A percentile compares a stretch with the other conserved stretches of the same genome.
Conservation (phyloP, 768 basidiomycete genomes). For the Antrodiella citrinella region DNA sequence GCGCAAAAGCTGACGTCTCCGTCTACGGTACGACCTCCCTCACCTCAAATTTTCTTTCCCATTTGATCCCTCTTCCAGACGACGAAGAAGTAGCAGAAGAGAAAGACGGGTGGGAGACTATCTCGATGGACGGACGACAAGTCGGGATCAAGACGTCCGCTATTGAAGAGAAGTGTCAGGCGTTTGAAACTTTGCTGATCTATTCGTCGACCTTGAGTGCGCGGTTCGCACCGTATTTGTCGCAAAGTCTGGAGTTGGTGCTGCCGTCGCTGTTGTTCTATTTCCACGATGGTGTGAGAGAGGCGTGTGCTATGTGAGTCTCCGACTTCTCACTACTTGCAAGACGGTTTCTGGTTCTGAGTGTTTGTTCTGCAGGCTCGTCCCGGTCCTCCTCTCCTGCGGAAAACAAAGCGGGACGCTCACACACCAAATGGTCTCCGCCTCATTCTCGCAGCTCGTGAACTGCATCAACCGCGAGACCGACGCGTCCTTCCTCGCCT, state of each 20-base stretch:
- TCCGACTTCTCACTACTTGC: neutral
- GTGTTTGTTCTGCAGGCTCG: conserved; percentile 52
- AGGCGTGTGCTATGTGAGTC: conserved; percentile 66
- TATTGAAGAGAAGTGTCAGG: conserved; percentile 83
- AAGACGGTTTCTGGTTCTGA: conserved; percentile 1
- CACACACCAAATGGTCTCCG: conserved; percentile 59
- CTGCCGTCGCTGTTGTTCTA: conserved; percentile 66
- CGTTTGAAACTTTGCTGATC: conserved; percentile 80
- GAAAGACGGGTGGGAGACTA: conserved; percentile 72
- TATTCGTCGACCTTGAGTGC: conserved; percentile 63
- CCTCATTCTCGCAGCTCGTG: conserved; percentile 59
- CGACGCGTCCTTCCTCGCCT: conserved; percentile 71
- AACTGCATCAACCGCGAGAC: conserved; percentile 56
- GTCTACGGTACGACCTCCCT: conserved; percentile 45
- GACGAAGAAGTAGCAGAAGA: conserved; percentile 50
- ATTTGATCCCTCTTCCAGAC: conserved; percentile 22
- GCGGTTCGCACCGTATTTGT: conserved; percentile 64
- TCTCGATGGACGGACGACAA: conserved; percentile 68
- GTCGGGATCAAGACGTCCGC: conserved; percentile 73
- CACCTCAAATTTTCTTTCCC: neutral
- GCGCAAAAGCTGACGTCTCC: conserved; percentile 73
- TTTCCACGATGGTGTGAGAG: conserved; percentile 80
- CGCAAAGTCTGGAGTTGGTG: conserved; percentile 63
- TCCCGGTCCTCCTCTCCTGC: conserved; percentile 62
- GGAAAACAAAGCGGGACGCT: conserved; percentile 61